These are phyloP conservation scores for Ustulina deusta DNA, from an alignment of 2,329 filamentous ascomycete genomes.

Conservation along the genomic window DNA sequence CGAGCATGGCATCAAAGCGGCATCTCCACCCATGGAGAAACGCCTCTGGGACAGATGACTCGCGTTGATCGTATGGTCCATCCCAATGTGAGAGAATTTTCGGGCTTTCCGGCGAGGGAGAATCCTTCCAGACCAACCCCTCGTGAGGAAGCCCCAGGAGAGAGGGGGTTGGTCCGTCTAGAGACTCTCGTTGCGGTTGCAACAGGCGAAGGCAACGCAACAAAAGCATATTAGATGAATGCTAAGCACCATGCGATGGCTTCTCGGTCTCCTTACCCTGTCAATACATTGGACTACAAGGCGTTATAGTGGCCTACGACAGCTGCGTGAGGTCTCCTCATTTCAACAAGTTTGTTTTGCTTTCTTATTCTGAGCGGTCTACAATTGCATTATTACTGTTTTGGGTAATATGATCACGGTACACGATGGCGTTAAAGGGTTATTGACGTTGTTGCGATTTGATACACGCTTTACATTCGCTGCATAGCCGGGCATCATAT, in stretches of 20 bases:
- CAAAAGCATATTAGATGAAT: conserved; percentile 48
- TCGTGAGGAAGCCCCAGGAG: conserved; percentile 50
- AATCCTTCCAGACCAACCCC: conserved; percentile 48
- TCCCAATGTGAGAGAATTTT: conserved; percentile 66
- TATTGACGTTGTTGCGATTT: conserved; percentile 39
- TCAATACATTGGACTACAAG: conserved; percentile 24
- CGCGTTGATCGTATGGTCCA: conserved; percentile 69
- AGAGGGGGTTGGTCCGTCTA: conserved; percentile 63
- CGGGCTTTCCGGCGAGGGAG: conserved; percentile 61
- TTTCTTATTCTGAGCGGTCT: conserved; percentile 32
- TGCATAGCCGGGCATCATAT: conserved; percentile 45
- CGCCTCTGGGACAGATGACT: conserved; percentile 55
- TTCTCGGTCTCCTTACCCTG: neutral
- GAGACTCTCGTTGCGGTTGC: conserved; percentile 75
- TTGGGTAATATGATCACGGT: conserved; percentile 39
- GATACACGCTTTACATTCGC: conserved; percentile 47
- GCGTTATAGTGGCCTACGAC: conserved; percentile 17
- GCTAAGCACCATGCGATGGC: neutral
- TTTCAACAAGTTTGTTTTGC: conserved; percentile 1
- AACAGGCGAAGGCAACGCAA: conserved; percentile 64
- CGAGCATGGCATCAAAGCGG: conserved; percentile 79
- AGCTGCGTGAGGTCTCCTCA: neutral
- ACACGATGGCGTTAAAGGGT: conserved; percentile 45
- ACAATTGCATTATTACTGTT: conserved; percentile 38
- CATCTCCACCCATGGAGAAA: conserved; percentile 53